Percentiles rank a stretch among this genome's conserved stretches.
These are phyloP conservation scores for Beauveria rudraprayagi DNA, from an alignment of 2,329 filamentous ascomycete species.

Conservation along the genomic window DNA sequence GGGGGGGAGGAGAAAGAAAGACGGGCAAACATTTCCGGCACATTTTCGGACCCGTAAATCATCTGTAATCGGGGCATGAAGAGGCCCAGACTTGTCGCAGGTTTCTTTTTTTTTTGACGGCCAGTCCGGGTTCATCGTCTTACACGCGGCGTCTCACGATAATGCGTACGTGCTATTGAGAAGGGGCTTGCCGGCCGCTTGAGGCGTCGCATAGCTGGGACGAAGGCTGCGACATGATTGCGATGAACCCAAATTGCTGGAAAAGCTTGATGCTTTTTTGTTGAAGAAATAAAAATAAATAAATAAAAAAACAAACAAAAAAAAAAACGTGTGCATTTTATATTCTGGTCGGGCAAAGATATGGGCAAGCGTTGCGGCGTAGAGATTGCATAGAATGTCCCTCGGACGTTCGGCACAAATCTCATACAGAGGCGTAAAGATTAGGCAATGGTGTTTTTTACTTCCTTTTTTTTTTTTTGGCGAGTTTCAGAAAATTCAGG, in stretches of 20 bases:
- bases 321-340: background rate
- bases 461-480: too few relatives aligned
- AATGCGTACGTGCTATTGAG: background rate
- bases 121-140: background rate
- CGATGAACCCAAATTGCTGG: background rate
- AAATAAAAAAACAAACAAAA: too few relatives aligned
- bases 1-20: too few relatives aligned
- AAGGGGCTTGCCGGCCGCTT: background rate
- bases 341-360: background rate
- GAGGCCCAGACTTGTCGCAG: constrained; percentile 6
- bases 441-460: too few relatives aligned
- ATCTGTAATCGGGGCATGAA: background rate
- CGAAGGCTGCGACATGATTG: background rate
- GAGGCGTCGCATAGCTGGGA: constrained; percentile 6
- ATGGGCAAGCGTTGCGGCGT: too few relatives aligned
- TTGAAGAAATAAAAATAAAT: background rate
- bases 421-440: too few relatives aligned
- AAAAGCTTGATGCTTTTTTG: background rate
- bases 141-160: constrained; percentile 9
- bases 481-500: too few relatives aligned
- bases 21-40: too few relatives aligned
- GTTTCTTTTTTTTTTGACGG: background rate
- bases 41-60: too few relatives aligned
- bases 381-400: too few relatives aligned
- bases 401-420: too few relatives aligned